phyloP scores from a whole-genome alignment of 176 grass and related monocot species.

The Musa itinerans region DNA sequence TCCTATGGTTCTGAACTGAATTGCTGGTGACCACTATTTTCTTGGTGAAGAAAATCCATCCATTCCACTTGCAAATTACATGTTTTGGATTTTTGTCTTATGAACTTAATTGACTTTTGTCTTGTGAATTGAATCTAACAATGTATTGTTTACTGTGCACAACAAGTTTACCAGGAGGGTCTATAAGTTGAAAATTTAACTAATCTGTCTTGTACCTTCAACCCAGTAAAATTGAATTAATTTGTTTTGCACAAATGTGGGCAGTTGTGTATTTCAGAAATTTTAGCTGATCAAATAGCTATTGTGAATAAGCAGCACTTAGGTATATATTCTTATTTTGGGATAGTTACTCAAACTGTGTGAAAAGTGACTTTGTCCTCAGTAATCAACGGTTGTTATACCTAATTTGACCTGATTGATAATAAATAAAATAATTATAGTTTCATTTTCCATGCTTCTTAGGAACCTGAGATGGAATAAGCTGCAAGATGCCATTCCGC shows the following conservation, averaged over 20 bases:
- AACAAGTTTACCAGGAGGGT: no score
- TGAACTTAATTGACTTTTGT: no score
- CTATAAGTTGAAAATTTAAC: no score
- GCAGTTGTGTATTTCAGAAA: neutral
- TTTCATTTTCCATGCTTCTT: slow-evolving; percentile 26
- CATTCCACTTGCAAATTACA: no score
- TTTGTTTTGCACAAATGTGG: neutral
- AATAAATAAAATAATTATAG: neutral
- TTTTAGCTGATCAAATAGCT: neutral
- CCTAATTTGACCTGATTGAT: neutral
- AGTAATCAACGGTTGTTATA: neutral
- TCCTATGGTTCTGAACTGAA: no score
- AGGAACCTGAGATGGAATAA: slow-evolving; percentile 99
- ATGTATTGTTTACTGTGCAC: no score
- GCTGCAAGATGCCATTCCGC: slow-evolving; percentile 80
- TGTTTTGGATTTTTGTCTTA: no score
- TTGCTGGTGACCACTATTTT: no score
- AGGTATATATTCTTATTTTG: neutral
- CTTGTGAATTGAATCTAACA: no score
- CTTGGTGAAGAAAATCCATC: no score
- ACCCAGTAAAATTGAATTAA: neutral
- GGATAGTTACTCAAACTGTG: neutral
- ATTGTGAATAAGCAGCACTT: neutral
- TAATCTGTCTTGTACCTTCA: neutral
- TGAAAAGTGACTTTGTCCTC: neutral